Conservation (phyloP, 495 filamentous ascomycete species). For the Penicillium coprophilum region DNA sequence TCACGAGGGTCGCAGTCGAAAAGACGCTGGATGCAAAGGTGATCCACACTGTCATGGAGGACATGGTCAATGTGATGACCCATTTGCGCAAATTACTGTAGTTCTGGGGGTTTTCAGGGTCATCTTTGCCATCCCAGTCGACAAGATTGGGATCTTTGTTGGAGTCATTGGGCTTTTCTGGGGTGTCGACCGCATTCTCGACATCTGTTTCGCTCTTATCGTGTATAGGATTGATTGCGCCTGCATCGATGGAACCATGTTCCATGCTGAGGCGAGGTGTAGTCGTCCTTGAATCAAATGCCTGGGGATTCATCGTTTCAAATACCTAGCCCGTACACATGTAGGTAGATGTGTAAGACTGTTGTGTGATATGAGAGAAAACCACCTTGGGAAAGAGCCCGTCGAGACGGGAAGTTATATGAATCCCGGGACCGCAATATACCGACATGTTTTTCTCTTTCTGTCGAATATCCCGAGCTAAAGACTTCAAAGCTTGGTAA, state of each 20-base stretch:
- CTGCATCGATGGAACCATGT: conserved; percentile 3
- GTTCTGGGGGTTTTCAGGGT: conserved; percentile 73
- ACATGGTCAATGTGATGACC: conserved; percentile 63
- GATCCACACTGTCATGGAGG: conserved; percentile 57
- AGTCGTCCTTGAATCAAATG: conserved; percentile 23
- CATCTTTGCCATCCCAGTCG: conserved; percentile 51
- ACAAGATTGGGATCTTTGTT: conserved; percentile 44
- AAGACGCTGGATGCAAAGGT: conserved; percentile 62
- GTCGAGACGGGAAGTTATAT: neutral
- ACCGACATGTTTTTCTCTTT: too few species aligned
- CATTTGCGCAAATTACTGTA: conserved; percentile 64
- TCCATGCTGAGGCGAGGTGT: conserved; percentile 31
- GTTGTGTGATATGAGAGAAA: neutral
- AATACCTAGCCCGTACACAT: neutral
- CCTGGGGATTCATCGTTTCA: conserved; percentile 9
- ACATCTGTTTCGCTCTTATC: conserved; percentile 23
- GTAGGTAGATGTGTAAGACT: neutral
- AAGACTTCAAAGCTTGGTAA: neutral
- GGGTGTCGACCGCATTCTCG: conserved; percentile 13
- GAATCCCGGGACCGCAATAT: neutral
- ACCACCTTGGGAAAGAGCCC: neutral
- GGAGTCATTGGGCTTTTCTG: conserved; percentile 17
- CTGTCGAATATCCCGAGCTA: neutral
- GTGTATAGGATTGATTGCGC: neutral
- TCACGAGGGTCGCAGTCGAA: conserved; percentile 51